phyloP scores from a whole-genome alignment of 352 stramenopile species.

The Detonula confervacea region DNA sequence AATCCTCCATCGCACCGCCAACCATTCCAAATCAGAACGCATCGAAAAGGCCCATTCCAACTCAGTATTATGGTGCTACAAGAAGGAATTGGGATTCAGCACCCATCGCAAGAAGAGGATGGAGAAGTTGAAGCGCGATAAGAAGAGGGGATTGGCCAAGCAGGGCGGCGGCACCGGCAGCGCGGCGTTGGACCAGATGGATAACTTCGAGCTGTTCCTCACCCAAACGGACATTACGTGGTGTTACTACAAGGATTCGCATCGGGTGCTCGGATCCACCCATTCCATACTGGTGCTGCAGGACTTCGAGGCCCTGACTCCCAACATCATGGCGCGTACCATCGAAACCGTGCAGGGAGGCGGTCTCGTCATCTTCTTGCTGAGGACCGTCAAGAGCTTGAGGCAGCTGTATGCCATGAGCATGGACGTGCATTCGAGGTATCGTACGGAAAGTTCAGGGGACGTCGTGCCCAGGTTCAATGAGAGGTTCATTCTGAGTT shows the following conservation, averaged over 20 bases:
- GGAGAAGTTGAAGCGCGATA: constrained; percentile 85
- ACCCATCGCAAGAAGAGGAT: constrained; percentile 92
- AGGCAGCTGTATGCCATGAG: constrained; percentile 99
- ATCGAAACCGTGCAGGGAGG: constrained; percentile 99
- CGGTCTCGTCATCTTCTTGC: constrained; percentile 96
- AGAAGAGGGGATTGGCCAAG: constrained; percentile 57
- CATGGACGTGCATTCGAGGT: constrained; percentile 92
- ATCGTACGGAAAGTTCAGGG: constrained; percentile 83
- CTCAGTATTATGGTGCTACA: constrained; percentile 99
- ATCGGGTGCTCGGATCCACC: constrained; percentile 97
- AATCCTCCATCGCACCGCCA: constrained; percentile 94
- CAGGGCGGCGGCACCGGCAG: constrained; percentile 46
- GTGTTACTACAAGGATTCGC: constrained; percentile 99
- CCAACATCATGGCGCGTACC: constrained; percentile 98
- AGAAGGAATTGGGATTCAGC: constrained; percentile 99
- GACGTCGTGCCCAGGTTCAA: constrained; percentile 98
- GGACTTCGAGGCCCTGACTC: constrained; percentile 99
- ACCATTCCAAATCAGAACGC: constrained; percentile 90
- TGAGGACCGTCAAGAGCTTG: constrained; percentile 97
- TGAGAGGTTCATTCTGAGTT: constrained; percentile 98
- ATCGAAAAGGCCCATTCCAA: background rate
- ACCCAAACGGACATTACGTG: constrained; percentile 97
- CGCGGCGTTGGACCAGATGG: constrained; percentile 29
- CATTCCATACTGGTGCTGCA: constrained; percentile 98
- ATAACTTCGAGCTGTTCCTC: constrained; percentile 98